Evolutionary conservation across 1,284 basidiomycete genomes (phyloP).

Genomic region (Cryptococcus sp.): DNA sequence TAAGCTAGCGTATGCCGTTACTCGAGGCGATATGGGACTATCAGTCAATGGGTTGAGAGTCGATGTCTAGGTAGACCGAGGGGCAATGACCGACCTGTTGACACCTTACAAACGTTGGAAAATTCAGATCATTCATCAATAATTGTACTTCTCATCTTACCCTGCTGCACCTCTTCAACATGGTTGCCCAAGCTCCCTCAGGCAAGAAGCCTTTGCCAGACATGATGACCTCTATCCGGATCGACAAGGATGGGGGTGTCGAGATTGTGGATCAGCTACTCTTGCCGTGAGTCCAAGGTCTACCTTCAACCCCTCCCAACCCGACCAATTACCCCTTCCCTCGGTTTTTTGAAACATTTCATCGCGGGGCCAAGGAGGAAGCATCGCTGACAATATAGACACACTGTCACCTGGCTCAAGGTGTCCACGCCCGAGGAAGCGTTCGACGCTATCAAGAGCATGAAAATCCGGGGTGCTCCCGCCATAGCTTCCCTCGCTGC

Average conservation of each 20-base stretch:
- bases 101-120: too few species aligned
- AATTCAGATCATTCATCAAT: too few species aligned
- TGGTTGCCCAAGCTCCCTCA: constrained; percentile 31
- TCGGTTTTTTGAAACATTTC: too few species aligned
- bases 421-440: constrained; percentile 71
- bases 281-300: constrained; percentile 53
- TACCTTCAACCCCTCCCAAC: too few species aligned
- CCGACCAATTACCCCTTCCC: too few species aligned
- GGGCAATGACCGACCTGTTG: too few species aligned
- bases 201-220: constrained; percentile 39
- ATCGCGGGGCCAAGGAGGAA: too few species aligned
- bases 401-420: constrained; percentile 65
- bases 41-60: too few species aligned
- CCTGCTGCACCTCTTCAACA: constrained; percentile 1
- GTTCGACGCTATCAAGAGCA: constrained; percentile 83
- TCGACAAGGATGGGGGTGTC: constrained; percentile 55
- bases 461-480: constrained; percentile 91
- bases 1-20: too few species aligned
- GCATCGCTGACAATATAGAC: constrained; percentile 37
- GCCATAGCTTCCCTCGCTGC: constrained; percentile 89
- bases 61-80: too few species aligned
- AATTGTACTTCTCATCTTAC: neutral
- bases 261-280: constrained; percentile 82
- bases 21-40: too few species aligned
- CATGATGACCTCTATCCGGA: constrained; percentile 58